These are phyloP conservation scores for Candida qinlingensis DNA, from an alignment of 805 yeast genomes.

Conservation along the genomic window DNA sequence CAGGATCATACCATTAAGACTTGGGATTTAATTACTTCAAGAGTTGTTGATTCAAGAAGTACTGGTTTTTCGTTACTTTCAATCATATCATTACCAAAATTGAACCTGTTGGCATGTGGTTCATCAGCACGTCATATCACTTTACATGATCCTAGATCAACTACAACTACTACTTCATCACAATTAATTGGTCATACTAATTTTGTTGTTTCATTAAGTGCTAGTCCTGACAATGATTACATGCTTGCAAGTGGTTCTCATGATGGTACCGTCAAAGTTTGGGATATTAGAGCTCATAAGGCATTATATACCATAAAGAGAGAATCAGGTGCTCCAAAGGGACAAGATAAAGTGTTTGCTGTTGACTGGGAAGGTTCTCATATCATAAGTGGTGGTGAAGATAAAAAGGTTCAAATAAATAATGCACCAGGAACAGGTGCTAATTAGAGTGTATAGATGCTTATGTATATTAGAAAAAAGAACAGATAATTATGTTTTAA, in stretches of 20 bases:
- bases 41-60: slow-evolving; percentile 80
- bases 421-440: slow-evolving; percentile 27
- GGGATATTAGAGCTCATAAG: slow-evolving; percentile 90
- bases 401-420: slow-evolving; percentile 87
- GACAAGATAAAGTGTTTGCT: slow-evolving; percentile 68
- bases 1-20: slow-evolving; percentile 95
- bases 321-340: slow-evolving; percentile 44
- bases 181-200: slow-evolving; percentile 88
- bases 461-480: not conserved
- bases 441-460: not conserved
- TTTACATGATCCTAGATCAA: slow-evolving; percentile 82
- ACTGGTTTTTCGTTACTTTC: slow-evolving; percentile 85
- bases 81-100: slow-evolving; percentile 57
- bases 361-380: slow-evolving; percentile 83
- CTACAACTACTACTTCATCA: slow-evolving; percentile 56
- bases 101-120: slow-evolving; percentile 82
- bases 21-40: slow-evolving; percentile 89
- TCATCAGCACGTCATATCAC: slow-evolving; percentile 97
- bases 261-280: slow-evolving; percentile 90
- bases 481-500: not conserved
- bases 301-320: slow-evolving; percentile 80
- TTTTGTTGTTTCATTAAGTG: slow-evolving; percentile 76
- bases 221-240: slow-evolving; percentile 72
- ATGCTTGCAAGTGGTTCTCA: slow-evolving; percentile 91
- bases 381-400: slow-evolving; percentile 89